A percentile compares a stretch with the other conserved stretches of the same genome.
phyloP scores from a whole-genome alignment of 2,329 filamentous ascomycete genomes.

The Cladosporium oxysporum region DNA sequence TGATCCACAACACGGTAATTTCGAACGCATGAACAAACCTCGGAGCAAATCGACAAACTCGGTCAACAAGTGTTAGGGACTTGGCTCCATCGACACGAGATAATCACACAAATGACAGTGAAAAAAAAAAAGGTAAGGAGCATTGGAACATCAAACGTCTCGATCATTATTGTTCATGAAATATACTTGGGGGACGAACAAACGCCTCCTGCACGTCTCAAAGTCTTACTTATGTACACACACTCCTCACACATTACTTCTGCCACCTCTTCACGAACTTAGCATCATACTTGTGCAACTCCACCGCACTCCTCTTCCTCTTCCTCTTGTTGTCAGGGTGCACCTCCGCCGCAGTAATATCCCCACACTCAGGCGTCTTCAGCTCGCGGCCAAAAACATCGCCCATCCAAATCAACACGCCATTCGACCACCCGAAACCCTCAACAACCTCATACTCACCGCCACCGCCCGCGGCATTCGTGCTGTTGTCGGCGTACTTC shows the following conservation, averaged over 20 bases:
- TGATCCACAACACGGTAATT: neutral
- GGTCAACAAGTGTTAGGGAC: neutral
- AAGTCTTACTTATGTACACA: neutral
- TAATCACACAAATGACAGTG: neutral
- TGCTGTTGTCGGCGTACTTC: constrained; percentile 64
- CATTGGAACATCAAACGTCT: neutral
- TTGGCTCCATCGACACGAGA: neutral
- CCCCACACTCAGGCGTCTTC: constrained; percentile 50
- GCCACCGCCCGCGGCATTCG: constrained; percentile 62
- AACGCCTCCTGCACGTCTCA: neutral
- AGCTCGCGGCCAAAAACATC: constrained; percentile 62
- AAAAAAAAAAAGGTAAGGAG: neutral
- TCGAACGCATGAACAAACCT: neutral
- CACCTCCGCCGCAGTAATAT: constrained; percentile 19
- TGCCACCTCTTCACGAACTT: constrained; percentile 19
- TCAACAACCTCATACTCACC: constrained; percentile 71
- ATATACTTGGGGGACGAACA: neutral
- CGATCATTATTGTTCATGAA: neutral
- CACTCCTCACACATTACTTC: neutral
- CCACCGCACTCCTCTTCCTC: constrained; percentile 19
- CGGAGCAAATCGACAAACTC: neutral
- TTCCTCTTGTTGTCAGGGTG: constrained; percentile 11
- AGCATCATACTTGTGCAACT: constrained; percentile 11
- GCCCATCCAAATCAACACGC: constrained; percentile 66
- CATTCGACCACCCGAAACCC: constrained; percentile 72